Evolutionary conservation across 2,329 filamentous ascomycete genomes (phyloP), one percentile per base, ranked within the genome.

Genomic region (Podosphaera fusca): DNA sequence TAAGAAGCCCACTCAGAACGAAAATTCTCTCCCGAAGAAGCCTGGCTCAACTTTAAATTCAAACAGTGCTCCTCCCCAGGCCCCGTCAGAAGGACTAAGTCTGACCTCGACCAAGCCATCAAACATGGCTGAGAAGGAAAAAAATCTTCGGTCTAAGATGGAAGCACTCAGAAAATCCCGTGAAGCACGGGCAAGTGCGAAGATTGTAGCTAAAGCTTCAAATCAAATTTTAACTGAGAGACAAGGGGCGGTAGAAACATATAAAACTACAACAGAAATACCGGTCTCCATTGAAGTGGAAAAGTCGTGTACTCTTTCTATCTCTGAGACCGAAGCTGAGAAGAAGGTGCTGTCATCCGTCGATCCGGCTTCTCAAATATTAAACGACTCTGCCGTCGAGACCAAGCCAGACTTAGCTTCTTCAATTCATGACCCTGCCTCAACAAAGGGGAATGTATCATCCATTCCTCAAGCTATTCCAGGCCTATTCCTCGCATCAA

Each of bases 111-210:
- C 60, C n/a, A 64, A 63, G 33, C 46, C 59, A 55, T 35, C 62
- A 35, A 60, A 45, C 36, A 79, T 82, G 65, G 79, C 78, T 21
- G 77, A 87, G 61, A 94, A 85, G 59, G 85, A 86, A 58, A 77
- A 75, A 58, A 70, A 88, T 36, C 74, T 89, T 52, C 80, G 86
- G 61, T 79, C 87, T 65, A 87, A 87, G 62, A 82, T 94, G 65
- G 85, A 87, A 59, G 83, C 83, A 30, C 70, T 92, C 30, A 80
- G 80, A 62, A 81, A 79, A 63, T 71, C 75, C 40, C 72, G 76
- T 36, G 72, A 76, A 63, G 70, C 69, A 56, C 63, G 73, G 12
- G 67, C 70, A 30, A 62, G 66, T 56, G 62, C 72, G 67, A 63
- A 68, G 54, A 59, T 69, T 65, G 59, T 56, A 49, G 51, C 56